phyloP scores from a whole-genome alignment of 768 basidiomycete species.

The Lyophyllum decastes region DNA sequence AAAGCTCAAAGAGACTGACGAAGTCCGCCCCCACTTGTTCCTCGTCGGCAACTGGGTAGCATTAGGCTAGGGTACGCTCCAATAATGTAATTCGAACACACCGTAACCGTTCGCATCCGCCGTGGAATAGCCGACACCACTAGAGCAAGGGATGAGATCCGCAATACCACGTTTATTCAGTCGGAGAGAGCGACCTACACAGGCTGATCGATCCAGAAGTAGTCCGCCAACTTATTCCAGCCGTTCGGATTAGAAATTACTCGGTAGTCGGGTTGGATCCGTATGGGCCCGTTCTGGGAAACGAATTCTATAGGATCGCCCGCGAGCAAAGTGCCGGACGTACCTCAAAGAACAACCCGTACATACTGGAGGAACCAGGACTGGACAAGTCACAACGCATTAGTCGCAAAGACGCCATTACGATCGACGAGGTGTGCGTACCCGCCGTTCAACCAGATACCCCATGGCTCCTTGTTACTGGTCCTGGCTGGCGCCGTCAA shows the following conservation, averaged over 20 bases:
- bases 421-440: slow-evolving; percentile 25
- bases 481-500: slow-evolving; percentile 40
- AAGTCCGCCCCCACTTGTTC: slow-evolving; percentile 65
- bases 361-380: slow-evolving; percentile 71
- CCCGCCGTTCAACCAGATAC: slow-evolving; percentile 78
- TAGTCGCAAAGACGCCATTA: background rate
- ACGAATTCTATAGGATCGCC: background rate
- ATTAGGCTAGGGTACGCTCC: background rate
- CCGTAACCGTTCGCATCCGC: slow-evolving; percentile 62
- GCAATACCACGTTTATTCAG: background rate
- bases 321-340: slow-evolving; percentile 14
- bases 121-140: slow-evolving; percentile 67
- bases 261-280: slow-evolving; percentile 51
- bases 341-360: slow-evolving; percentile 66
- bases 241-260: slow-evolving; percentile 52
- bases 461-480: slow-evolving; percentile 58
- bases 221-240: slow-evolving; percentile 64
- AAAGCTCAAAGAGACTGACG: slow-evolving; percentile 31
- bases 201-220: slow-evolving; percentile 76
- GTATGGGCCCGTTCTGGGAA: slow-evolving; percentile 68
- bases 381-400: slow-evolving; percentile 25
- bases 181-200: slow-evolving; percentile 39
- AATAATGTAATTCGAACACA: slow-evolving; percentile 25
- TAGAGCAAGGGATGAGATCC: slow-evolving; percentile 17
- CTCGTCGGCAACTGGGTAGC: slow-evolving; percentile 50